These are phyloP conservation scores for Serendipita sp. DNA, from an alignment of 768 basidiomycete genomes.

Conservation along the genomic window DNA sequence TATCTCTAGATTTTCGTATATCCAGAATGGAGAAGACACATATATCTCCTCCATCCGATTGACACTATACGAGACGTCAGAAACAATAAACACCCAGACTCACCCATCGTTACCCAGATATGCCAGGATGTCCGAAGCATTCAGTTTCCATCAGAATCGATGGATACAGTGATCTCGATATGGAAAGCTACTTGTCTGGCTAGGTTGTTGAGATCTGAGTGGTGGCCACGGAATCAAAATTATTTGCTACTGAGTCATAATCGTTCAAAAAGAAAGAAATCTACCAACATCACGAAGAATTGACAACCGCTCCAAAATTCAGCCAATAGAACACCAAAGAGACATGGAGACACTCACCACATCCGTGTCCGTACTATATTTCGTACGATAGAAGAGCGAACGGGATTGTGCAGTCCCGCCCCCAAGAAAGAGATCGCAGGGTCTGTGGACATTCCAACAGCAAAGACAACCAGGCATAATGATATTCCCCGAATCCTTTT, in stretches of 20 bases:
- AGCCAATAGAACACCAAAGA: background rate
- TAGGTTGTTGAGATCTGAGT: background rate
- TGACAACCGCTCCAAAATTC: too few relatives aligned
- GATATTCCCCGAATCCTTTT: conserved; percentile 9
- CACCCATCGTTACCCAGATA: too few relatives aligned
- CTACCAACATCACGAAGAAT: background rate
- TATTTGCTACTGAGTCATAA: background rate
- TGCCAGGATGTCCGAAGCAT: too few relatives aligned
- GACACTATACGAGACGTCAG: background rate
- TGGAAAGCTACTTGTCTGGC: background rate
- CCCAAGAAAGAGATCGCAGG: background rate
- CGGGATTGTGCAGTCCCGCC: background rate
- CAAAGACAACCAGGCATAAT: conserved; percentile 5
- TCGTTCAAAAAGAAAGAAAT: conserved; percentile 1
- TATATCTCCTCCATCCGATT: conserved; percentile 6
- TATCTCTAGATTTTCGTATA: too few relatives aligned
- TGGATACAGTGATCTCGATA: too few relatives aligned
- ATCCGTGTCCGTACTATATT: background rate
- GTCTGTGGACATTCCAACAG: conserved; percentile 1
- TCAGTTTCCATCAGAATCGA: too few relatives aligned
- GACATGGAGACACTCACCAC: background rate
- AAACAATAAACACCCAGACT: conserved; percentile 21
- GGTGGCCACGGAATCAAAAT: too few relatives aligned
- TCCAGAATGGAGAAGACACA: background rate
- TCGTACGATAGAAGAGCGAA: background rate